Evolutionary conservation across 108 stramenopile genomes (phyloP), one percentile per base, ranked within the genome.

Genomic region (Cyclotella baltica): DNA sequence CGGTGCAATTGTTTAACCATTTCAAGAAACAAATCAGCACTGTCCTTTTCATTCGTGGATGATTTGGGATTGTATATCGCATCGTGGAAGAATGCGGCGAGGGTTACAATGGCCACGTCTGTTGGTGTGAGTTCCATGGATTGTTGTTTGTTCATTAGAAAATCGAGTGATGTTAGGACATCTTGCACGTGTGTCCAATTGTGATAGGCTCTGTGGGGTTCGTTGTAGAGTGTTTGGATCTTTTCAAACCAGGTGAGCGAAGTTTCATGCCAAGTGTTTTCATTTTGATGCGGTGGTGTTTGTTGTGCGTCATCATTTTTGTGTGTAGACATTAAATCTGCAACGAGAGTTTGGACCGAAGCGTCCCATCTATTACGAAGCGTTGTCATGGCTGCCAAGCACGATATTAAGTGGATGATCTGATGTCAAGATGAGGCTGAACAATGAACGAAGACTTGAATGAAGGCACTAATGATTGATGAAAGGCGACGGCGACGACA

Each of bases 51-150:
- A 77, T 95, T 93, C 8, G 77, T 85, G 22, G 81, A 57, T 35
- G 89, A 90, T 58, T 75, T 85, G 20, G 89, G 80, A 81, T 95
- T 78, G 83, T 95, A 95, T 37, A 95, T 83, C 11, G 83, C 89
- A 85, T 95, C 94, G 77, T 95, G 94, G 76, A 95, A 95, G 65
- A 95, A 93, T 23, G 86, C 90, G 16, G 92, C 83, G 33, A 88
- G 63, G 1, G 78, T 71, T 23, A 86, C 35, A 46, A 90, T 78
- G 0, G 80, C 67, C 0, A 57, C 19, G 33, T 85, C 52, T 28
- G 29, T 27, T 36, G 51, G 70, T 61, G 34, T 4, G 50, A 34
- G 19, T 31, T 29, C 43, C 29, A 33, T 59, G 62, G 58, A 30
- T 3, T 27, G 38, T 38, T 67, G 11, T 9, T 48, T 18, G 11